These are phyloP conservation scores for Trametes cubensis DNA, from an alignment of 768 basidiomycete genomes.

Conservation along the genomic window DNA sequence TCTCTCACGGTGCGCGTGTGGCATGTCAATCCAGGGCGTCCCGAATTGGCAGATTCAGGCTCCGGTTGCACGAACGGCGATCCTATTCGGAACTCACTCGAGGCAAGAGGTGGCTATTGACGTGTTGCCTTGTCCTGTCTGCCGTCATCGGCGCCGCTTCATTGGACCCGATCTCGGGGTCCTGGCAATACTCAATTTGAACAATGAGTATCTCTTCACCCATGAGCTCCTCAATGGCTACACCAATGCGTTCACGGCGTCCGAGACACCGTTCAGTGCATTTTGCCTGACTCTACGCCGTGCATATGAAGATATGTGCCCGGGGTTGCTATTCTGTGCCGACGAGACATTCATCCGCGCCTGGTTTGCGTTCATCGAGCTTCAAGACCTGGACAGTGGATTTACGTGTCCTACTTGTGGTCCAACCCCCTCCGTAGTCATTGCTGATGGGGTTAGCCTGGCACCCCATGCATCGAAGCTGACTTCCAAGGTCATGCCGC, in stretches of 20 bases:
- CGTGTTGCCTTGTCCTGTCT: not conserved
- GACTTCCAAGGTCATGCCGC: not conserved
- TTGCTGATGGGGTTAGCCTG: constrained; percentile 23
- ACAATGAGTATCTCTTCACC: constrained; percentile 24
- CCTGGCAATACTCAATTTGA: constrained; percentile 24
- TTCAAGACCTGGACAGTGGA: constrained; percentile 17
- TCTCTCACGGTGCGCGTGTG: constrained; percentile 7
- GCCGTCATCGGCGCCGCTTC: constrained; percentile 1
- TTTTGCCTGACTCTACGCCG: constrained; percentile 15
- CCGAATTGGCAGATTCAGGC: no score
- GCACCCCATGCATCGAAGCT: constrained; percentile 9
- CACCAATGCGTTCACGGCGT: constrained; percentile 22
- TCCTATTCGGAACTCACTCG: not conserved
- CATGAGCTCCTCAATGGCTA: constrained; percentile 28
- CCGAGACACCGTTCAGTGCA: constrained; percentile 26
- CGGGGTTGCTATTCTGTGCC: constrained; percentile 6
- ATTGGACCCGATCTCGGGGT: constrained; percentile 22
- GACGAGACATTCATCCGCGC: constrained; percentile 24
- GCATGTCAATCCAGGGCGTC: not conserved
- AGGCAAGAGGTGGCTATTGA: not conserved
- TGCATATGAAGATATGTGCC: constrained; percentile 11
- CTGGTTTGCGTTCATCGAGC: constrained; percentile 23
- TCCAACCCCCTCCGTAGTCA: constrained; percentile 14
- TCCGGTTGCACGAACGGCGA: not conserved
- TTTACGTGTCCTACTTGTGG: constrained; percentile 24